Evolutionary conservation across 2,329 filamentous ascomycete species (phyloP), one percentile per base, ranked within the genome.

Genomic region (Raffaelea ambrosiae): DNA sequence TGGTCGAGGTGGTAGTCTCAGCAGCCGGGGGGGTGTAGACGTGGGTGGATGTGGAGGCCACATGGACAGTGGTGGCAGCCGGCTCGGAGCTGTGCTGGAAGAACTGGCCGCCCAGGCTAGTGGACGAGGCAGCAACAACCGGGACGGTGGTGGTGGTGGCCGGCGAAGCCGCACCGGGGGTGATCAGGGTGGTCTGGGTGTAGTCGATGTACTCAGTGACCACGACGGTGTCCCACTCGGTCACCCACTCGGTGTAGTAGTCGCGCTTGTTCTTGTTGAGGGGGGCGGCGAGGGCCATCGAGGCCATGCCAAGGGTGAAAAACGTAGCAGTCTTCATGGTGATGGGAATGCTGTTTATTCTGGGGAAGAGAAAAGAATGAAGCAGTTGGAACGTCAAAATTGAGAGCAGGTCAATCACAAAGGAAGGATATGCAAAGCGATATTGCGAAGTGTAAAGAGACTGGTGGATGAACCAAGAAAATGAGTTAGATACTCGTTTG

Each of bases 191-290:
- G 47, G 75, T 79, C 55, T 69, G 66, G 53, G 66, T 70, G 33
- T 66, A 64, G 55, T 77, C 74, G 47, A 78, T 59, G 44, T 67
- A 49, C 63, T 72, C 61, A 50, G 73, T 71, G 51, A 79, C 70
- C 3, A 67, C 69, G 55, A 73, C 68, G 7, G 70, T 75, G 55
- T 76, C 72, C 66, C 71, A 76, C 57, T 70, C 70, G 8, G 65
- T 69, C 18, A 63, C 65, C 62, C 63, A 66, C 41, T 65, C 61
- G 39, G 71, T 74, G 54, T 74, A 67, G 14, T 75, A 49, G 19
- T 60, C 68, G 44, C 69, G 66, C 49, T 51, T 51, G 54, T 66
- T 64, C 43, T 64, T 62, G 54, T 66, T 64, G 53, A 67, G 69
- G 50, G 76, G 76, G 61, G 79, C 71, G 54, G 76, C 76, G 49